phyloP scores from a whole-genome alignment of 78 protist genomes.

The Monocercomonoides exilis region DNA sequence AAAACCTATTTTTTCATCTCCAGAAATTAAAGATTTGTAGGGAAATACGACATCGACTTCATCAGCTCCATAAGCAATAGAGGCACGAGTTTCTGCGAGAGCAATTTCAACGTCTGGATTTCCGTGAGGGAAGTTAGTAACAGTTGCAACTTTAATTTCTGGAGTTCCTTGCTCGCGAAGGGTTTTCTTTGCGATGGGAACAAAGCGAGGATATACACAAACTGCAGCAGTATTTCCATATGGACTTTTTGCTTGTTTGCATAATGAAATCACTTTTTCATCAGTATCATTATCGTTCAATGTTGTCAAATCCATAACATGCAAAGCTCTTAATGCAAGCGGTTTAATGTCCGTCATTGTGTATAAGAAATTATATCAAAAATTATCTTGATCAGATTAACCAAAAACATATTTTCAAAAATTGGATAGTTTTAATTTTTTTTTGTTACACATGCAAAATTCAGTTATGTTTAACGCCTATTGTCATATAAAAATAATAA shows the following conservation, averaged over 20 bases:
- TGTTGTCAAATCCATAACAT: slow-evolving; percentile 20
- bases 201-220: slow-evolving; percentile 25
- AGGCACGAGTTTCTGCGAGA: slow-evolving; percentile 4
- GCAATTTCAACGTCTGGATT: neutral
- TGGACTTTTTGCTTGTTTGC: neutral
- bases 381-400: too few species aligned
- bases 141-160: slow-evolving; percentile 18
- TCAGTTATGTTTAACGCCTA: too few species aligned
- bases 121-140: slow-evolving; percentile 35
- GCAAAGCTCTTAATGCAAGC: neutral
- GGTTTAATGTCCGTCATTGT: neutral
- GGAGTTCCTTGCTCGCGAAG: slow-evolving; percentile 13
- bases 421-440: too few species aligned
- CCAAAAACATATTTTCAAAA: too few species aligned
- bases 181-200: neutral
- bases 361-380: too few species aligned
- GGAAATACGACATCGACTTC: slow-evolving; percentile 35
- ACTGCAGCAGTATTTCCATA: slow-evolving; percentile 21
- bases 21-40: neutral
- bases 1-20: neutral
- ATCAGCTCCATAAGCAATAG: slow-evolving; percentile 31
- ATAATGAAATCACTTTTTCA: neutral
- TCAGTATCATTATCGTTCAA: slow-evolving; percentile 31
- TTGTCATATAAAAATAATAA: too few species aligned
- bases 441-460: too few species aligned